These are phyloP conservation scores for Endothia cerciana DNA, from an alignment of 2,329 filamentous ascomycete species.

Conservation along the genomic window DNA sequence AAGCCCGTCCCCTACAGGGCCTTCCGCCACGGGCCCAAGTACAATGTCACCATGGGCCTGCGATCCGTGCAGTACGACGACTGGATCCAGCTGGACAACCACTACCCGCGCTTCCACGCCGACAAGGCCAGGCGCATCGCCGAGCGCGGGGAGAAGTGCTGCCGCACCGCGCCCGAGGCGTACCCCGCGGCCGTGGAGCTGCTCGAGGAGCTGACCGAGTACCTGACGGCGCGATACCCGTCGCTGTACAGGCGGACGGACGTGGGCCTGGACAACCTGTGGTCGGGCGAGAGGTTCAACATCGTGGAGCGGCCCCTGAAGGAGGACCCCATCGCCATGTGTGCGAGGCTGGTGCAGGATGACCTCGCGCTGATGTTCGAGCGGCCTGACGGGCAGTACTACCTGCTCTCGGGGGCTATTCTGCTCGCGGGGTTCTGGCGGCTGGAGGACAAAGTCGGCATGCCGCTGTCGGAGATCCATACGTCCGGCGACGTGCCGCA, in stretches of 20 bases:
- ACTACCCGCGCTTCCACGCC: conserved; percentile 73
- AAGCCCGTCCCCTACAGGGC: conserved; percentile 78
- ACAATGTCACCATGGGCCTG: conserved; percentile 77
- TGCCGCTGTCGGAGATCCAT: conserved; percentile 80
- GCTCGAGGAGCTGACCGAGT: conserved; percentile 71
- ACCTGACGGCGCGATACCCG: conserved; percentile 77
- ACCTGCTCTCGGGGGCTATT: conserved; percentile 76
- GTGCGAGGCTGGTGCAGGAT: conserved; percentile 75
- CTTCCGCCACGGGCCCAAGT: conserved; percentile 77
- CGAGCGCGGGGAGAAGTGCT: conserved; percentile 70
- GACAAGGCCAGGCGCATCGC: conserved; percentile 71
- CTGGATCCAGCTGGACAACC: conserved; percentile 85
- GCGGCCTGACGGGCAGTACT: conserved; percentile 75
- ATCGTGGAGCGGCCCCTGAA: conserved; percentile 64
- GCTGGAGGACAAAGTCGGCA: conserved; percentile 78
- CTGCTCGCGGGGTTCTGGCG: conserved; percentile 84
- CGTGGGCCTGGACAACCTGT: conserved; percentile 70
- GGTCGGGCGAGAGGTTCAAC: conserved; percentile 74
- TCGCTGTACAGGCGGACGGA: conserved; percentile 66
- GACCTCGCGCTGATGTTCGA: conserved; percentile 87
- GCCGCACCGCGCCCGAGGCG: conserved; percentile 69
- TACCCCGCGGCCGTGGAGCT: conserved; percentile 75
- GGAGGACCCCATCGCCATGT: conserved; percentile 80
- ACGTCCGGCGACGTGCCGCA: conserved; percentile 76
- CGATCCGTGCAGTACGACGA: conserved; percentile 71